These are phyloP conservation scores for Orbilia brochopaga DNA, from an alignment of 2,329 filamentous ascomycete species.

Conservation along the genomic window DNA sequence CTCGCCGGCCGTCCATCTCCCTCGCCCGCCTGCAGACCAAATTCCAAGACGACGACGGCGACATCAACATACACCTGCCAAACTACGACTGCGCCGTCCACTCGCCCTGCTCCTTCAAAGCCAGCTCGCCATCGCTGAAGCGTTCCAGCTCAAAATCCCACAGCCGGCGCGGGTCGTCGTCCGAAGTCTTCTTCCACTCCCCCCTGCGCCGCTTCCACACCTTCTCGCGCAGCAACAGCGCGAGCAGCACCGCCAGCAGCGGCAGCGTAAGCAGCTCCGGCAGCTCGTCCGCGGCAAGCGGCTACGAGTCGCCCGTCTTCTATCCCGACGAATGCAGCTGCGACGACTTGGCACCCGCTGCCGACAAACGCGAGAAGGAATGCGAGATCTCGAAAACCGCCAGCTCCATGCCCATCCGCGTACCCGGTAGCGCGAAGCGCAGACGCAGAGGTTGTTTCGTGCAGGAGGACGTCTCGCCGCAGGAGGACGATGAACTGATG, in stretches of 20 bases:
- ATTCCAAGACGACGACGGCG: slow-evolving; percentile 16
- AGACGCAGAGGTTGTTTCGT: slow-evolving; percentile 42
- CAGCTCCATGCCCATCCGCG: slow-evolving; percentile 34
- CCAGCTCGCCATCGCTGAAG: neutral
- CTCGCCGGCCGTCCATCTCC: slow-evolving; percentile 39
- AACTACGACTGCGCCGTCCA: slow-evolving; percentile 42
- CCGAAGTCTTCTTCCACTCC: slow-evolving; percentile 46
- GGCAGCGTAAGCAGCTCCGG: slow-evolving; percentile 14
- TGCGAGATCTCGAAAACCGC: slow-evolving; percentile 35
- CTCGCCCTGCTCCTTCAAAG: slow-evolving; percentile 15
- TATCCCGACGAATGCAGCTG: slow-evolving; percentile 47
- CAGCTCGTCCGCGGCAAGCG: slow-evolving; percentile 21
- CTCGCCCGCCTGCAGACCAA: slow-evolving; percentile 34
- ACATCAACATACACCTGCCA: slow-evolving; percentile 35
- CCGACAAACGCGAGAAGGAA: slow-evolving; percentile 23
- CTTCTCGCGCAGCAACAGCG: slow-evolving; percentile 23
- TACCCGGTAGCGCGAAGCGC: slow-evolving; percentile 23
- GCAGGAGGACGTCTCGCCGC: slow-evolving; percentile 18
- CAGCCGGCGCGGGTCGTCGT: slow-evolving; percentile 30
- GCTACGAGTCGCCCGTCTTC: slow-evolving; percentile 45
- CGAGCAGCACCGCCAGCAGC: slow-evolving; percentile 8
- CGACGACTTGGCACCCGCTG: slow-evolving; percentile 29
- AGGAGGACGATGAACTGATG: neutral
- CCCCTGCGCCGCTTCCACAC: slow-evolving; percentile 33
- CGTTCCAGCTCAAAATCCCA: neutral